Base-by-base conservation (phyloP, 1,284 basidiomycete species). In the Naganishia cerealis region DNA sequence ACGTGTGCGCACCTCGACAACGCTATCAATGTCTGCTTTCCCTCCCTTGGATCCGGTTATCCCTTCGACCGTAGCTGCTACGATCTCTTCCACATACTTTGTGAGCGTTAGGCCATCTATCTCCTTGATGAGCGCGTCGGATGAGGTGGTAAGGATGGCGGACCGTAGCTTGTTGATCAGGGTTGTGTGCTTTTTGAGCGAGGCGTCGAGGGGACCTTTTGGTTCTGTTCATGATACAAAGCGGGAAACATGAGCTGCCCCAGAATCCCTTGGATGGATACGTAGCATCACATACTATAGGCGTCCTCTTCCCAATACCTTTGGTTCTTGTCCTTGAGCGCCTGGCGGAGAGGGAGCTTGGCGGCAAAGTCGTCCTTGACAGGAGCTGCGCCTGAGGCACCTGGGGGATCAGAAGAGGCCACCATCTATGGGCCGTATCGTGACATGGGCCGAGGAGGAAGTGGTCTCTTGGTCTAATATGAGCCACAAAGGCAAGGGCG, bases 81-180 rank as follows among this genome's bases (percentile, higher is more conserved):
- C 89, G 70, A 98, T 89, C 81, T 99, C 96, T 74, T 97, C 94
- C 63, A 95, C 85, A 78, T 99, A 98, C 80, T 97, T 99, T 81
- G 93, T 92, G 57, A 99, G 84, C 4, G 92, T 89, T 56, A 99
- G 85, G 0, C 88, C 85, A 70, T 91, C 88, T 71, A 96, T 87
- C 75, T 99, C 96, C 80, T 94, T 95, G 75, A 94, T 82, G 69
- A 96, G 87, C 74, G 90, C 88, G 72, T 93, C 91, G 1, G 78
- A 57, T 0, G 79, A 78, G 18, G 78, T 78, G 26, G 77, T 72
- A n/a, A 81, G 74, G 3, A 81, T 39, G 0, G 75, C 71, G 10
- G 77, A 74, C 62, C 87, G 87, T 75, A 95, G 88, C 43, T 90
- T 87, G 80, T 94, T 97, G 72, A 96, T 91, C 71, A 95, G 85